Evolutionary conservation across 768 basidiomycete genomes (phyloP), one percentile per base, ranked within the genome.

Genomic region (Termitomyces sp.): DNA sequence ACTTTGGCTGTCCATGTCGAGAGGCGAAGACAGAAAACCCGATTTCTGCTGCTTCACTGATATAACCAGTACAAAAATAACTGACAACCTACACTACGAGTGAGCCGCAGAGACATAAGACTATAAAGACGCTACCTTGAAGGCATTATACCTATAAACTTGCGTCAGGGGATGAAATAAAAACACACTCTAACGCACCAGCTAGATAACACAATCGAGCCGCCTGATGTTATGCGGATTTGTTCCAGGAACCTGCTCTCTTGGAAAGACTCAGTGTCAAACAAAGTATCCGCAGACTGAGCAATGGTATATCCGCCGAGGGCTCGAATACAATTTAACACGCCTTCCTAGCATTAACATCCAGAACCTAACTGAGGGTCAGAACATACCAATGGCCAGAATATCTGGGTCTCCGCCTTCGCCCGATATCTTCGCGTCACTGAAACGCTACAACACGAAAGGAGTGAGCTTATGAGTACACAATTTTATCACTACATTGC

Each of bases 1-100:
- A 88, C 86, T 88, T 88, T 2, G 88, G 87, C 67, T 87, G 86
- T 16, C 72, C 73, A 43, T 80, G 75, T 55, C 86, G 78, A 4
- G 81, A 81, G 41, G 81, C 73, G 62, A 84, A 91, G 18, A 88
- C 75, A 26, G 70, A 73, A 67, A 88, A 89, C 0, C 89, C 89
- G 28, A 88, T 75, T 9, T 71, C 67, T 1, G 85, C 87, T 4
- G 88, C 86, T 59, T 85, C 83, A 26, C 79, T 72, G 10, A 75
- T 66, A 64, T 77, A 83, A 0, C 89, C 89, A 2, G 86, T 74
- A 57, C 82, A 85, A 65, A 81, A 88, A 50, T 84, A 76, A 51
- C 79, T 82, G n/a, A 85, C 85, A 56, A 88, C 74, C 85, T 88
- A 56, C 14, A 23, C 26, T 30, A 16, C 49, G 13, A 50, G 18